Percentiles rank a stretch among this genome's conserved stretches.
phyloP scores from a whole-genome alignment of 345 rosid species.

The Hypericum perforatum region DNA sequence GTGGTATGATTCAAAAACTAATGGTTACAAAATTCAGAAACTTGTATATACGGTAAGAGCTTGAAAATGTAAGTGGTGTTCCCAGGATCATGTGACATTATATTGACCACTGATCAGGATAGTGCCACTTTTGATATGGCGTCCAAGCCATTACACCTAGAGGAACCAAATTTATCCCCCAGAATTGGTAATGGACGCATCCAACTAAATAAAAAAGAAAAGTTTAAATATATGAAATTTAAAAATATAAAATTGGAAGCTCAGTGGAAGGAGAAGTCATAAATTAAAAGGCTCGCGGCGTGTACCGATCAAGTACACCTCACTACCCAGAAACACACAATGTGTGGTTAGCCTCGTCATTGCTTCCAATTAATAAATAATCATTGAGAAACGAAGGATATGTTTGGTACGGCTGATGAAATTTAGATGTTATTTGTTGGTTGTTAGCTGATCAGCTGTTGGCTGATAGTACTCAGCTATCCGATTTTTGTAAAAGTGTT shows the following conservation, averaged over 20 bases:
- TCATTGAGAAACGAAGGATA: neutral
- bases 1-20: too few species aligned
- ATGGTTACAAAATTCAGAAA: too few species aligned
- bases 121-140: conserved; percentile 55
- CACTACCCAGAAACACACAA: conserved; percentile 70
- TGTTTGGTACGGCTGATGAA: too few species aligned
- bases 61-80: conserved; percentile 44
- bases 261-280: conserved; percentile 99
- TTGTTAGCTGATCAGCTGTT: too few species aligned
- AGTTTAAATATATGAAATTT: too few species aligned
- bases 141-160: conserved; percentile 87
- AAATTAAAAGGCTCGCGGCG: conserved; percentile 68
- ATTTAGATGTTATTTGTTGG: too few species aligned
- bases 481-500: too few species aligned
- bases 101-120: conserved; percentile 53
- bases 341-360: conserved; percentile 61
- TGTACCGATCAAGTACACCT: conserved; percentile 18
- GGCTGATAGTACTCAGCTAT: too few species aligned
- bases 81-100: conserved; percentile 63
- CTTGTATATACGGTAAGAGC: too few species aligned
- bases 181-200: conserved; percentile 96
- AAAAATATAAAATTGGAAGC: conserved; percentile 17
- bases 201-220: neutral
- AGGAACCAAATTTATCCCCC: conserved; percentile 52
- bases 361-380: conserved; percentile 21